A percentile compares a stretch with the other conserved stretches of the same genome.
Conservation (phyloP, 169 alveolate genomes). For the Plasmodium fragile region DNA sequence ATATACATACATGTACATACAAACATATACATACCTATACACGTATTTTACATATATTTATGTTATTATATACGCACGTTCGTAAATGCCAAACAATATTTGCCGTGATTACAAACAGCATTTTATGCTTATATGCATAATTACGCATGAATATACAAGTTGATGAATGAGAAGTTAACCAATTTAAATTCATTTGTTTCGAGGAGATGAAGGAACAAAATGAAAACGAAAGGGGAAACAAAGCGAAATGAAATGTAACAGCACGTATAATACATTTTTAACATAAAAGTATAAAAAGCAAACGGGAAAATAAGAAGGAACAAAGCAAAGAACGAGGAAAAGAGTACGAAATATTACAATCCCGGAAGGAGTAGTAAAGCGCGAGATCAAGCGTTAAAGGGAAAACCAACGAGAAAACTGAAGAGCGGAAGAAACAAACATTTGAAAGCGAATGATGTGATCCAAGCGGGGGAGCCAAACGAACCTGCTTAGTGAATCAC, state of each 20-base stretch:
- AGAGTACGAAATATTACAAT: not conserved
- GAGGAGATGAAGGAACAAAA: slow-evolving; percentile 6
- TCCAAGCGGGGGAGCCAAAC: not conserved
- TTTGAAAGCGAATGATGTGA: not conserved
- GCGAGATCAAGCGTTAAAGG: not conserved
- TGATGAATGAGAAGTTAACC: not conserved
- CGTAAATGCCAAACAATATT: not conserved
- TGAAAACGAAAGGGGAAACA: not conserved
- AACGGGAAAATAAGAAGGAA: not conserved
- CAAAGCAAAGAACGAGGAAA: not conserved
- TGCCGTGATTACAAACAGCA: not conserved
- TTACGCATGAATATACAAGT: not conserved
- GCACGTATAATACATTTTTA: not conserved
- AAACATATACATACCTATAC: not conserved
- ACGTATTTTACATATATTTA: too few species aligned
- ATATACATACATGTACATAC: not conserved
- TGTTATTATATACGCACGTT: not conserved
- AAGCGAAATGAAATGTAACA: not conserved
- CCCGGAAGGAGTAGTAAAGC: not conserved
- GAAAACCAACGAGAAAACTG: not conserved
- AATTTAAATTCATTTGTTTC: slow-evolving; percentile 9
- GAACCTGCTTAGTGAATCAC: not conserved
- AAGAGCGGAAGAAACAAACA: not conserved
- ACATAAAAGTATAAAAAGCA: not conserved
- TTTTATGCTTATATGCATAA: not conserved